phyloP scores from a whole-genome alignment of 805 yeast genomes.

The Torulaspora maleeae region DNA sequence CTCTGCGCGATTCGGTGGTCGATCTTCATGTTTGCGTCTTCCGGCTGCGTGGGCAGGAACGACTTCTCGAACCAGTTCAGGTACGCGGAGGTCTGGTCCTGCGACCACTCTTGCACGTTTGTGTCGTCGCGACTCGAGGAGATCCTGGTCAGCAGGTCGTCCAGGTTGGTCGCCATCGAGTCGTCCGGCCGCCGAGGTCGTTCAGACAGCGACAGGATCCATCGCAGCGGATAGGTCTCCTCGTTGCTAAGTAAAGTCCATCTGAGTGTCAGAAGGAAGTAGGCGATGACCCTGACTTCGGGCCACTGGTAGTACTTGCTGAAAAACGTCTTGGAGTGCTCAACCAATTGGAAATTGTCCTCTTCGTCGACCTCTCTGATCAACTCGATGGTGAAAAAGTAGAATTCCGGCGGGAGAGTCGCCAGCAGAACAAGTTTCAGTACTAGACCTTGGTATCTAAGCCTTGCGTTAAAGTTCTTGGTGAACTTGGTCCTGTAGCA shows the following conservation, averaged over 20 bases:
- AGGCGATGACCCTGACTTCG: conserved; percentile 24
- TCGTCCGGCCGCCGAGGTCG: conserved; percentile 3
- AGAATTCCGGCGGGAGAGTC: conserved; percentile 29
- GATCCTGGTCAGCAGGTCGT: conserved; percentile 9
- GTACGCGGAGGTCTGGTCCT: conserved; percentile 21
- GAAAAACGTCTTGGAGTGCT: conserved; percentile 10
- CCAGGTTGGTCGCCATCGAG: conserved; percentile 8
- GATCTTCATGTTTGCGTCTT: conserved; percentile 18
- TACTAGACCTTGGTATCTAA: conserved; percentile 21
- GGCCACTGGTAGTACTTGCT: conserved; percentile 14
- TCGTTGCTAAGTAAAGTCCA: conserved; percentile 20
- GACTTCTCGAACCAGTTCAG: conserved; percentile 30
- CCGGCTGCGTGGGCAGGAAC: conserved; percentile 18
- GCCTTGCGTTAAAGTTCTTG: conserved; percentile 9
- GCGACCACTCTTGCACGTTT: conserved; percentile 21
- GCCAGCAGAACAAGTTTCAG: conserved; percentile 20
- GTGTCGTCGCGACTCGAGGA: conserved; percentile 4
- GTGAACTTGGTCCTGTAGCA: conserved; percentile 13
- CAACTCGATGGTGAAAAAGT: conserved; percentile 16
- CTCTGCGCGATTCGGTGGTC: conserved; percentile 32
- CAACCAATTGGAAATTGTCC: conserved; percentile 13
- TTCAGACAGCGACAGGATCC: conserved; percentile 9
- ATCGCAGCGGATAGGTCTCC: conserved; percentile 13
- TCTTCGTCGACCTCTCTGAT: conserved; percentile 9
- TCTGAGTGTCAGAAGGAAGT: conserved; percentile 22